Evolutionary conservation across 2,329 filamentous ascomycete species (phyloP), one percentile per base, ranked within the genome.

Genomic region (Colletotrichum sansevieriae): DNA sequence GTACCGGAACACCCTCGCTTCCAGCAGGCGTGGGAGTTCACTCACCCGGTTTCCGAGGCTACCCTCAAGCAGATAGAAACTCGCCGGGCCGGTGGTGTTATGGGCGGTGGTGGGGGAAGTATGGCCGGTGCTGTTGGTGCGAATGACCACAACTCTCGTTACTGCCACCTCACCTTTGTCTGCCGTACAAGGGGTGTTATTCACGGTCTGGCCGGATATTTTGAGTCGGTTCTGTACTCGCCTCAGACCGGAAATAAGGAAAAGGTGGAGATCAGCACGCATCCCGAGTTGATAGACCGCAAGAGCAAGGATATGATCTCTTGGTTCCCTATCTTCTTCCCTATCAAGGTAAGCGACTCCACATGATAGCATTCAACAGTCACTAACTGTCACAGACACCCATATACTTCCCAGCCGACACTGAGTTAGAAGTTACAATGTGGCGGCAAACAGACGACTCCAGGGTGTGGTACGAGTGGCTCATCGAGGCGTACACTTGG

Each of bases 241-340:
- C 87, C 84, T 12, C 80, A 82, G 69, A 71, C 80, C 7, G 79
- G 74, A 6, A 78, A 80, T 25, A 76, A 76, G 71, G 74, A 82
- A 1, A 90, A 89, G 73, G 88, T 98, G 4, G 95, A 98, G 82
- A 86, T 99, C 68, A 97, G 94, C 75, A 99, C 92, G 4, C 92
- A 97, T 75, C 97, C 96, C 0, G 92, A 97, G 72, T 93, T 91
- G 35, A 98, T 99, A 81, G 93, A 96, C 64, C 83, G 84, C 65
- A 98, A 98, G 87, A 97, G 94, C 84, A 92, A 92, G 76, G 95
- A 97, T 75, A 99, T 99, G 97, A 97, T 98, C 72, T 97, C 93
- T 63, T 99, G 96, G 96, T 99, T 99, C 78, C 96, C 96, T 1
- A 98, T 99, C 35, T 98, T 95, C 82, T 99, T 99, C 77, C 96